These are phyloP conservation scores for Coccomyxa sp. DNA, from an alignment of 139 green algal species.

Conservation along the genomic window DNA sequence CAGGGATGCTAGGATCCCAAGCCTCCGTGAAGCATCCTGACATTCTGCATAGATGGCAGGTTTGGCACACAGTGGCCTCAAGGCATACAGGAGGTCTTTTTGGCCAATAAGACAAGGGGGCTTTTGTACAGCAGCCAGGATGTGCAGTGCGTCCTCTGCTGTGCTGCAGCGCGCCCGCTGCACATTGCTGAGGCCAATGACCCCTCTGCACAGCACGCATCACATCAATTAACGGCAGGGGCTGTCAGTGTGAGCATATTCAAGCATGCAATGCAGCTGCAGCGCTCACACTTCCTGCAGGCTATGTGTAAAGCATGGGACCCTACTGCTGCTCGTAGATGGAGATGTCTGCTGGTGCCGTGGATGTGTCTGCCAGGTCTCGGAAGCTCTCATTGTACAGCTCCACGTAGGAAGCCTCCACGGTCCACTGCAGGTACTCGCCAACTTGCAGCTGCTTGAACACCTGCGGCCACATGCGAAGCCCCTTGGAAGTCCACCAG, in stretches of 20 bases:
- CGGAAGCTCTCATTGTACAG: conserved; percentile 47
- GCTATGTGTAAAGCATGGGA: background rate
- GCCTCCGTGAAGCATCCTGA: no score
- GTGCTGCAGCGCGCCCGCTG: conserved; percentile 2
- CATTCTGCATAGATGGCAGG: no score
- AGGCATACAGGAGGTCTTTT: background rate
- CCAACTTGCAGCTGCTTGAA: conserved; percentile 9
- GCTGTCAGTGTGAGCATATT: background rate
- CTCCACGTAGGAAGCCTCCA: conserved; percentile 28
- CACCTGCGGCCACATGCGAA: no score
- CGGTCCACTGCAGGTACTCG: background rate
- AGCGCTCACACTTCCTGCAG: background rate
- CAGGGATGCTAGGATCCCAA: no score
- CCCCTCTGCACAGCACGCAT: background rate
- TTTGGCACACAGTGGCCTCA: no score
- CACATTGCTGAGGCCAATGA: conserved; percentile 13
- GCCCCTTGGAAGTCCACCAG: no score
- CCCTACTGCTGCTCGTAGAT: conserved; percentile 17
- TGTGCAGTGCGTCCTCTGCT: conserved; percentile 28
- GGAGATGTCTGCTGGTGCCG: conserved; percentile 9
- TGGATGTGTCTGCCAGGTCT: conserved; percentile 29
- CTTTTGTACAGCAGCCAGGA: conserved; percentile 25
- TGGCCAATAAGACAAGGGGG: background rate
- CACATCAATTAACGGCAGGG: background rate
- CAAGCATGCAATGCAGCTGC: background rate